These are phyloP conservation scores for Escallonia rubra DNA, from an alignment of 129 eudicot genomes.

Conservation along the genomic window DNA sequence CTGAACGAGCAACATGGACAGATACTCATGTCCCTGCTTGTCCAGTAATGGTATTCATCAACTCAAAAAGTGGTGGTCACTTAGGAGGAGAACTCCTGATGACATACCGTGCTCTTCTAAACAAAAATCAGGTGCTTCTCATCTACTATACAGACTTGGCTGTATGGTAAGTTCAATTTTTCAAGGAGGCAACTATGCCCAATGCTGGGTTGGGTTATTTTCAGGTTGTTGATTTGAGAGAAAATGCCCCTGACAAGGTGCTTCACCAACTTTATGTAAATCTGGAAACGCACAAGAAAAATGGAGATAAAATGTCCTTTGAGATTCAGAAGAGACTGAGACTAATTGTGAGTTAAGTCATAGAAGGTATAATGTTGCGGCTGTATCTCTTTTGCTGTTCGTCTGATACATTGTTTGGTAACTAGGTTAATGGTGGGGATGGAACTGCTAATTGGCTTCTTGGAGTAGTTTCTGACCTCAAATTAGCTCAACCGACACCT, in stretches of 20 bases:
- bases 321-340: constrained; percentile 52
- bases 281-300: constrained; percentile 62
- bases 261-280: constrained; percentile 49
- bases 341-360: constrained; percentile 37
- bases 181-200: not conserved
- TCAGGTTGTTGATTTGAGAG: constrained; percentile 79
- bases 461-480: constrained; percentile 77
- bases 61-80: constrained; percentile 86
- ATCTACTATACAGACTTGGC: not conserved
- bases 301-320: constrained; percentile 49
- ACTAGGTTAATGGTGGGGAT: constrained; percentile 94
- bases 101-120: constrained; percentile 56
- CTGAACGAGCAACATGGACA: constrained; percentile 25
- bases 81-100: constrained; percentile 66
- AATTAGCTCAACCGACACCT: constrained; percentile 64
- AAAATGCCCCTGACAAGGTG: constrained; percentile 67
- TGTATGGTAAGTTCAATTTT: not conserved
- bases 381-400: not conserved
- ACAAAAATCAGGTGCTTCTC: constrained; percentile 57
- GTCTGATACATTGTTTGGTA: constrained; percentile 8
- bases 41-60: constrained; percentile 72
- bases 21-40: constrained; percentile 39
- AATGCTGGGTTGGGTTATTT: constrained; percentile 14
- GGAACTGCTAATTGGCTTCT: constrained; percentile 99
- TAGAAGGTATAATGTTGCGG: not conserved